phyloP scores from a whole-genome alignment of 768 basidiomycete species.

The Rhodotorula paludigena region DNA sequence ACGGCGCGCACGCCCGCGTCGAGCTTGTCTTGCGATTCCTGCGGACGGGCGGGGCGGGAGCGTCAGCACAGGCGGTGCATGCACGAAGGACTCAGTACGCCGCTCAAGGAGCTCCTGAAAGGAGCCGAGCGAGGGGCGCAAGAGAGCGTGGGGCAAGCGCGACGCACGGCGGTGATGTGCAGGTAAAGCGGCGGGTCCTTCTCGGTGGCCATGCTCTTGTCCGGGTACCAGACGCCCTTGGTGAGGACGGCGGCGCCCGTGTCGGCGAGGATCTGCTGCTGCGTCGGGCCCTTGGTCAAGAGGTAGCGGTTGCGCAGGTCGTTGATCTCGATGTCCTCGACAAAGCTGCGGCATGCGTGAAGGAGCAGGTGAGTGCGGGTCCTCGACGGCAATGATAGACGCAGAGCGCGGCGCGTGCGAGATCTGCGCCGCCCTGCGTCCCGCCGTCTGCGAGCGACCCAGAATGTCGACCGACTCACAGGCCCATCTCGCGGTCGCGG shows the following conservation, averaged over 20 bases:
- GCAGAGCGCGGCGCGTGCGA: too few species aligned
- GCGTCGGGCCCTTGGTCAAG: conserved; percentile 86
- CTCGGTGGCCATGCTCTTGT: conserved; percentile 80
- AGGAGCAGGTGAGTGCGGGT: background rate
- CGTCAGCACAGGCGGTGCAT: too few species aligned
- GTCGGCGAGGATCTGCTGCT: conserved; percentile 85
- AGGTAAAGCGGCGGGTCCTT: conserved; percentile 90
- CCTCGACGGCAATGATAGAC: conserved; percentile 44
- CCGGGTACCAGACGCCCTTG: conserved; percentile 94
- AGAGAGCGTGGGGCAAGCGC: background rate
- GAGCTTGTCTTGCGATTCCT: conserved; percentile 46
- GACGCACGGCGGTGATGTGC: conserved; percentile 67
- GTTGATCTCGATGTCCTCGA: conserved; percentile 92
- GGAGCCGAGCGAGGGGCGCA: too few species aligned
- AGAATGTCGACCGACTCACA: conserved; percentile 1
- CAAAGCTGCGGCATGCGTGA: conserved; percentile 69
- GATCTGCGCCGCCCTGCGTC: too few species aligned
- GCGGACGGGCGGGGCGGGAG: too few species aligned
- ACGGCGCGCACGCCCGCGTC: conserved; percentile 49
- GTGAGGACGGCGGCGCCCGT: conserved; percentile 90
- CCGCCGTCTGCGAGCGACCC: too few species aligned
- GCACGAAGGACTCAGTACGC: too few species aligned
- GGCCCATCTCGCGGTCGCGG: conserved; percentile 6
- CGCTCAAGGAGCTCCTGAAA: too few species aligned
- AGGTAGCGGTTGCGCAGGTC: conserved; percentile 91